These are phyloP conservation scores for Pythium sp. DNA, from an alignment of 352 stramenopile species.

Conservation along the genomic window DNA sequence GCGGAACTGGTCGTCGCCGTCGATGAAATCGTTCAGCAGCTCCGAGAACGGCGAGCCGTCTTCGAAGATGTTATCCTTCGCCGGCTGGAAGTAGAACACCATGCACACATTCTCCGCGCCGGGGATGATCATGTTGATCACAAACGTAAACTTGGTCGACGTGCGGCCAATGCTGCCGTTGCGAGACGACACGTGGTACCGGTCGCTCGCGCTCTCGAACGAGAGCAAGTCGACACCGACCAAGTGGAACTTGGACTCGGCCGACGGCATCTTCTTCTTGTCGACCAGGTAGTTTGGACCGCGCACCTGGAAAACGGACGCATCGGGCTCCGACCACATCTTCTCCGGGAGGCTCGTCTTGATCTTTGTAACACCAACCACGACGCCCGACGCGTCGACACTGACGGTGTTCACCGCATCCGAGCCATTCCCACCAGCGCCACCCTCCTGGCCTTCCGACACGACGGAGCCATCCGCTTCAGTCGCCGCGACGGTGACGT, in stretches of 20 bases:
- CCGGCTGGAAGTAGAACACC: slow-evolving; percentile 86
- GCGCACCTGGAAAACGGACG: slow-evolving; percentile 78
- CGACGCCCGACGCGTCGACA: slow-evolving; percentile 59
- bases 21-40: slow-evolving; percentile 89
- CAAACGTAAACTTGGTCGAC: slow-evolving; percentile 82
- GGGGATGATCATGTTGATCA: slow-evolving; percentile 90
- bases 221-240: slow-evolving; percentile 81
- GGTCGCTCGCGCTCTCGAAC: slow-evolving; percentile 65
- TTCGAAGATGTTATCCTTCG: slow-evolving; percentile 80
- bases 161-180: slow-evolving; percentile 71
- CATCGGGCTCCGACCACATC: slow-evolving; percentile 84
- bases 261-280: slow-evolving; percentile 86
- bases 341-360: slow-evolving; percentile 74
- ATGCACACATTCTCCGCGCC: slow-evolving; percentile 74
- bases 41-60: slow-evolving; percentile 87
- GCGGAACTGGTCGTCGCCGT: slow-evolving; percentile 93
- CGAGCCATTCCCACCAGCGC: slow-evolving; percentile 10
- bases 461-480: background rate
- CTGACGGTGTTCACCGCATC: slow-evolving; percentile 29
- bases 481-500: slow-evolving; percentile 56
- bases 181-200: slow-evolving; percentile 76
- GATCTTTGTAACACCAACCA: slow-evolving; percentile 62
- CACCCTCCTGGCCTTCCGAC: background rate
- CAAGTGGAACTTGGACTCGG: slow-evolving; percentile 68
- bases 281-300: slow-evolving; percentile 87